Evolutionary conservation across 2,329 filamentous ascomycete genomes (phyloP).

Genomic region (Allantophomopsis lycopodina): DNA sequence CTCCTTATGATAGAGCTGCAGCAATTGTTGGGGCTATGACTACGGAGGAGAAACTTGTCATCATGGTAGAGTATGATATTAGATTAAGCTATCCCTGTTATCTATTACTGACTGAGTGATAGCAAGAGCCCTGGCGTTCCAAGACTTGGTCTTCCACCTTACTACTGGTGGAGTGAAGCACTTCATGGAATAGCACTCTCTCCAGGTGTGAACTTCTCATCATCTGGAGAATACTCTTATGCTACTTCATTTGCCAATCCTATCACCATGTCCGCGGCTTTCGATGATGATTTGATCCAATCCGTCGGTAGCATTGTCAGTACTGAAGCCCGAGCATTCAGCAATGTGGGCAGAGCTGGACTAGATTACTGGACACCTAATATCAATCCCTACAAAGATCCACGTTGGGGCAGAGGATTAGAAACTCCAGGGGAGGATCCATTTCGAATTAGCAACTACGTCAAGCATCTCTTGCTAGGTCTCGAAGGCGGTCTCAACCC

Average conservation of each 20-base stretch:
- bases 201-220: constrained; percentile 40
- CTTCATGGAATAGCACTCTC: constrained; percentile 45
- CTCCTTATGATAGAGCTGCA: no score
- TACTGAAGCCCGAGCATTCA: constrained; percentile 52
- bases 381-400: constrained; percentile 51
- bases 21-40: no score
- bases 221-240: constrained; percentile 36
- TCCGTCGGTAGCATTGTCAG: constrained; percentile 38
- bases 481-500: constrained; percentile 32
- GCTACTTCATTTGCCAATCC: constrained; percentile 54
- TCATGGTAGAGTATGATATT: no score
- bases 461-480: constrained; percentile 36
- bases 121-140: constrained; percentile 5
- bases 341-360: constrained; percentile 39
- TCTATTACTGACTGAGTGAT: no score
- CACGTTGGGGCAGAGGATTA: constrained; percentile 46
- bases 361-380: constrained; percentile 53
- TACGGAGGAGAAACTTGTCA: no score
- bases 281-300: constrained; percentile 47
- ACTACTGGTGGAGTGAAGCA: constrained; percentile 49
- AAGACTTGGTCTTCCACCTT: constrained; percentile 20
- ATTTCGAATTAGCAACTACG: constrained; percentile 33
- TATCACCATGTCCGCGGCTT: constrained; percentile 45
- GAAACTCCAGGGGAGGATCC: constrained; percentile 47
- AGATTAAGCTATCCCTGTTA: no score